Base-by-base conservation (phyloP, 306 rosid genomes). In the Rosa multiflora region DNA sequence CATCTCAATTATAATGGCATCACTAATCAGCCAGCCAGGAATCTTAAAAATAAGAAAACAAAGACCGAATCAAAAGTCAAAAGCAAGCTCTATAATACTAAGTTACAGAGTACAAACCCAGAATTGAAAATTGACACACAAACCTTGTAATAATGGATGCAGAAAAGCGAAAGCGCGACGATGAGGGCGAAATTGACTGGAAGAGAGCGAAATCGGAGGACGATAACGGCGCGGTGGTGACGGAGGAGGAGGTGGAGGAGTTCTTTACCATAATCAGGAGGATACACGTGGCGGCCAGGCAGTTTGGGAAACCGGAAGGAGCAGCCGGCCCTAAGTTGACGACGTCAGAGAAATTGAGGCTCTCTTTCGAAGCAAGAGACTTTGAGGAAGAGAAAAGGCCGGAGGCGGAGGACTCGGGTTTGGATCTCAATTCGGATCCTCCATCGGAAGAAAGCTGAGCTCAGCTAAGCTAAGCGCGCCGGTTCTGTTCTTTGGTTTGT, bases 191-290 rank as follows among this genome's bases (percentile, higher is more conserved):
- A 9, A 64, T 6, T 11, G 58, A 52, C 48, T 76, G 13, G 53
- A 77, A 64, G 77, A 72, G 55, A 7, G 44, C 42, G 53, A 68
- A n/a, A 61, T 17, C 2, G 13, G 75, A 37, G 15, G 61, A 47
- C 3, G 37, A 62, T 17, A 62, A 11, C 23, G 72, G 63, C 47
- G 8, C 52, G 75, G 15, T 7, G 69, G 82, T 40, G 51, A 68
- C 81, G 67, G 91, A 87, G n/a, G 84, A 80, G 48, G 89, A 88
- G 70, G 81, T 88, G 74, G 87, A 88, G 75, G 88, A 86, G 85
- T 88, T 88, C 85, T 86, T 70, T 14, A 76, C 87, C 23, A 88
- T 88, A 40, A 62, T 88, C 39, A 73, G 77, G 85, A 81, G 91
- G 82, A 86, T 88, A 18, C 88, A 81, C 37, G 77, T 18, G 70